These are phyloP conservation scores for Colletotrichum incanum DNA, from an alignment of 2,329 filamentous ascomycete species.

Conservation along the genomic window DNA sequence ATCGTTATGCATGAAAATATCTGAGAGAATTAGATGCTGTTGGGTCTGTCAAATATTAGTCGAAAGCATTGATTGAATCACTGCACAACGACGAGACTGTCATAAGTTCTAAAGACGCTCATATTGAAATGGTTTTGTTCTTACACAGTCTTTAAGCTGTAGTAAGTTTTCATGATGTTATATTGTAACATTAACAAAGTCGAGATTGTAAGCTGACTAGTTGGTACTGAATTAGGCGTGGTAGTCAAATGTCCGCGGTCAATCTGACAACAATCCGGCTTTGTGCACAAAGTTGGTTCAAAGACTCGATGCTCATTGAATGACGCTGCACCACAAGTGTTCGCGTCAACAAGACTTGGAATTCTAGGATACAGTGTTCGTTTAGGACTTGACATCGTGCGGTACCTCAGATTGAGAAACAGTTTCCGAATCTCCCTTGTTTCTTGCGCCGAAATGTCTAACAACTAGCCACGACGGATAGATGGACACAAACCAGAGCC, in stretches of 20 bases:
- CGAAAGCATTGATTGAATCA: too few relatives aligned
- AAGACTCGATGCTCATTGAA: background rate
- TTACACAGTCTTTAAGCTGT: too few relatives aligned
- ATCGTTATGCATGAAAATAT: too few relatives aligned
- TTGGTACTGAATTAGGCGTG: too few relatives aligned
- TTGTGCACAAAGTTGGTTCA: fast-evolving
- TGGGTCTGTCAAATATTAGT: too few relatives aligned
- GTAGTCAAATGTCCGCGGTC: background rate
- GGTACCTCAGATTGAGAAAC: slow-evolving; percentile 2
- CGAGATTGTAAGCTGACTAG: background rate
- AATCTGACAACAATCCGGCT: background rate
- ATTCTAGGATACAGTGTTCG: too few relatives aligned
- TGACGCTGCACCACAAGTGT: background rate
- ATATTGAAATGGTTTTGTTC: too few relatives aligned
- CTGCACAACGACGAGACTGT: too few relatives aligned
- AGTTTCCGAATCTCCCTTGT: slow-evolving; percentile 11
- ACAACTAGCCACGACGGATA: slow-evolving; percentile 74
- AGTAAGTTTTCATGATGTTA: too few relatives aligned
- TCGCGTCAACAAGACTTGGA: background rate
- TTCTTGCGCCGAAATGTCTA: slow-evolving; percentile 4
- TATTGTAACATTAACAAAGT: background rate
- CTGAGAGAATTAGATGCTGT: too few relatives aligned
- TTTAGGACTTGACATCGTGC: background rate
- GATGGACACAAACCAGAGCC: slow-evolving; percentile 73
- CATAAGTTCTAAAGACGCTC: too few relatives aligned